Evolutionary conservation across 2,329 filamentous ascomycete genomes (phyloP).

Genomic region (Colletotrichum sp.): DNA sequence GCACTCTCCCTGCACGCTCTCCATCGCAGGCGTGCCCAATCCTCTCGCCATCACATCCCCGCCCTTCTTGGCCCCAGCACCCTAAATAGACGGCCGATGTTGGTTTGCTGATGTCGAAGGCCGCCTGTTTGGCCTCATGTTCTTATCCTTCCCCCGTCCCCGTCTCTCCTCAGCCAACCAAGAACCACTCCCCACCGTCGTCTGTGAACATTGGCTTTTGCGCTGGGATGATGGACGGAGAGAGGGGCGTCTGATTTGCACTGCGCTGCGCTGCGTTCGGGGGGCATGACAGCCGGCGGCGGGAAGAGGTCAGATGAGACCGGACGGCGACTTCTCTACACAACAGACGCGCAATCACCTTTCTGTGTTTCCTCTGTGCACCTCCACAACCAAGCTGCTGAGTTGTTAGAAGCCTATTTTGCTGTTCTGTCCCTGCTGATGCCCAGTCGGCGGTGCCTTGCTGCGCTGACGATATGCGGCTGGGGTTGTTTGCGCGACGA

Average conservation of each 20-base stretch:
- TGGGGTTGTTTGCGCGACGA: neutral
- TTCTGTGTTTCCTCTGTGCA: neutral
- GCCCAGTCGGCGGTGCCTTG: neutral
- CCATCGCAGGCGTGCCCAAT: neutral
- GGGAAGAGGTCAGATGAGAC: conserved; percentile 14
- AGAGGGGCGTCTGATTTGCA: neutral
- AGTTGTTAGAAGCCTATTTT: neutral
- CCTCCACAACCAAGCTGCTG: neutral
- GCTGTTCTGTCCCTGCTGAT: neutral
- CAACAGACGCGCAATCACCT: conserved; percentile 8
- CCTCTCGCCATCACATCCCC: neutral
- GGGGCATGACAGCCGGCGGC: neutral
- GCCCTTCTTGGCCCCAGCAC: neutral
- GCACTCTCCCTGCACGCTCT: neutral
- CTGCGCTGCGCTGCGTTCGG: neutral
- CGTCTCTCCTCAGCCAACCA: neutral
- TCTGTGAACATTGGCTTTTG: neutral
- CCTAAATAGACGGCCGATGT: conserved; percentile 4
- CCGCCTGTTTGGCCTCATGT: neutral
- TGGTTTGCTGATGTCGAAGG: neutral
- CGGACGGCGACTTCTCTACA: conserved; percentile 7
- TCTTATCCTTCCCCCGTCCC: neutral
- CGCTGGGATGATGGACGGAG: neutral
- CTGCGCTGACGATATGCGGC: neutral
- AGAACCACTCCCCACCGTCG: neutral